Percentiles rank a stretch among this genome's conserved stretches.
These are phyloP conservation scores for Candida anglica DNA, from an alignment of 805 yeast species.

Conservation along the genomic window DNA sequence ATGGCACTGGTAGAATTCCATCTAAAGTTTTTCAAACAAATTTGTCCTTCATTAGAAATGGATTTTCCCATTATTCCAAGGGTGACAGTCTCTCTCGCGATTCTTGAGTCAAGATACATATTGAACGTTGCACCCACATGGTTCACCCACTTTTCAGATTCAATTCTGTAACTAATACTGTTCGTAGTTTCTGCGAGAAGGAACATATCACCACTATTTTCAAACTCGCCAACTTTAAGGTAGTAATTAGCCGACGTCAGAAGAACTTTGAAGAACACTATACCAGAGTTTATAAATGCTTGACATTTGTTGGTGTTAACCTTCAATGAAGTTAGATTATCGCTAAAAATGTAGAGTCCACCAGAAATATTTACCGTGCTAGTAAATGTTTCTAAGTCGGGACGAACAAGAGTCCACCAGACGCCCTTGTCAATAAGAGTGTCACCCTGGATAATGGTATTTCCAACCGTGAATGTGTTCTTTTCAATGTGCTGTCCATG, in stretches of 20 bases:
- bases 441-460: slow-evolving; percentile 4
- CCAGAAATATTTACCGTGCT: slow-evolving; percentile 12
- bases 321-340: slow-evolving; percentile 9
- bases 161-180: slow-evolving; percentile 2
- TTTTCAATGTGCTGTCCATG: slow-evolving; percentile 1
- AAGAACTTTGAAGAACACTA: slow-evolving; percentile 12
- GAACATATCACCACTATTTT: slow-evolving; percentile 13
- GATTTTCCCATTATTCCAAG: slow-evolving; percentile 5
- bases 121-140: slow-evolving; percentile 11
- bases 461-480: slow-evolving; percentile 1
- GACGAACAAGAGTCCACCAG: slow-evolving; percentile 12
- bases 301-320: slow-evolving; percentile 7
- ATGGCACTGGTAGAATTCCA: slow-evolving; percentile 19
- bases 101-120: slow-evolving; percentile 8
- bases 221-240: slow-evolving; percentile 8
- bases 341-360: slow-evolving; percentile 12
- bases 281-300: slow-evolving; percentile 16
- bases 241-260: slow-evolving; percentile 10
- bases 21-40: slow-evolving; percentile 20
- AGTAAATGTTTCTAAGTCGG: slow-evolving; percentile 5
- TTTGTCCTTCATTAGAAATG: slow-evolving; percentile 20
- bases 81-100: too few relatives aligned
- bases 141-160: slow-evolving; percentile 9
- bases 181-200: slow-evolving; percentile 7
- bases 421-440: slow-evolving; percentile 8